phyloP scores from a whole-genome alignment of 257 asterid species.

The Haberlea rhodopensis region DNA sequence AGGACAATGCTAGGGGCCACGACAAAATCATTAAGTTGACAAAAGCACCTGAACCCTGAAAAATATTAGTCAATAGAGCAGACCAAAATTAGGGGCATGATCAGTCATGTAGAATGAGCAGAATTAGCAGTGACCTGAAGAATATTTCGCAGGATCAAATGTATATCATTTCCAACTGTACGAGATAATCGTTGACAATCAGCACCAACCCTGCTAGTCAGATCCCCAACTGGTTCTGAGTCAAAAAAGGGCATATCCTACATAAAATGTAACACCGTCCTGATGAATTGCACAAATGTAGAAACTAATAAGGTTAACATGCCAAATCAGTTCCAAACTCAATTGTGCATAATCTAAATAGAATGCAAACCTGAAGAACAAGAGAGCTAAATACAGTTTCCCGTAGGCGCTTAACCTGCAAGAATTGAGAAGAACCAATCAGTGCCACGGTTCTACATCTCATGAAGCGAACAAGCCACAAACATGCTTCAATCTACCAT shows the following conservation, averaged over 20 bases:
- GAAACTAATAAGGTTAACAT: conserved; percentile 15
- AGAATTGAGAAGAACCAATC: conserved; percentile 15
- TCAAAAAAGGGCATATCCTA: conserved; percentile 55
- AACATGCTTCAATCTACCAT: conserved; percentile 3
- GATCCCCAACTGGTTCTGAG: conserved; percentile 49
- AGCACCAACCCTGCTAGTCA: conserved; percentile 51
- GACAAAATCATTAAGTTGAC: conserved; percentile 49
- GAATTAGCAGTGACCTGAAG: conserved; percentile 39
- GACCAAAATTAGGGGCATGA: conserved; percentile 13
- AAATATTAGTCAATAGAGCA: conserved; percentile 14
- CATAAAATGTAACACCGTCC: conserved; percentile 30
- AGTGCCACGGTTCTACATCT: conserved; percentile 15
- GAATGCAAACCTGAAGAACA: conserved; percentile 43
- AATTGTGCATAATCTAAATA: conserved; percentile 17
- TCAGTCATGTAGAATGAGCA: neutral
- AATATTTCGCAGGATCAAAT: conserved; percentile 45
- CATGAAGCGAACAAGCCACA: conserved; percentile 6
- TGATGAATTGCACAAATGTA: conserved; percentile 23
- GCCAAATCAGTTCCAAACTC: conserved; percentile 9
- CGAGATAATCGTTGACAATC: conserved; percentile 51
- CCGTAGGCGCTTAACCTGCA: conserved; percentile 56
- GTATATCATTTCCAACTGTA: conserved; percentile 41
- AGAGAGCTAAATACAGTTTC: conserved; percentile 40
- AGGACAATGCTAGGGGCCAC: conserved; percentile 52
- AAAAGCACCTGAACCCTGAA: conserved; percentile 55